These are phyloP conservation scores for Parsonsia alboflavescens DNA, from an alignment of 257 asterid genomes.

Conservation along the genomic window DNA sequence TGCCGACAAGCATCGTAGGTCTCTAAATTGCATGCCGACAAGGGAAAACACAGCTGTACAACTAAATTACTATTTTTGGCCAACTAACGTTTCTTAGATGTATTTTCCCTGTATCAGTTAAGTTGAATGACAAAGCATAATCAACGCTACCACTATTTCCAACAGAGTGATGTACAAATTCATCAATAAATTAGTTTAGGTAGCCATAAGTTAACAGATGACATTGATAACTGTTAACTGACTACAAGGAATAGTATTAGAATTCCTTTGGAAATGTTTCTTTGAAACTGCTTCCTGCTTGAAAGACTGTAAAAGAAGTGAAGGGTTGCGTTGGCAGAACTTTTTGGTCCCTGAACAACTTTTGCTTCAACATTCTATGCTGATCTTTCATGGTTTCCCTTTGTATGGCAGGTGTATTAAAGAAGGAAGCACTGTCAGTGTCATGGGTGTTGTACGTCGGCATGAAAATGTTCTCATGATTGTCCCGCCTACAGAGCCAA, in stretches of 20 bases:
- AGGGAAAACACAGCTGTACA: not conserved
- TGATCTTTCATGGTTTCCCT: not conserved
- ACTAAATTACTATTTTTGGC: not conserved
- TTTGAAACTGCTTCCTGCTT: not conserved
- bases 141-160: not conserved
- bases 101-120: not conserved
- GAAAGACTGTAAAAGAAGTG: not conserved
- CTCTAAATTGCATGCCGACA: not conserved
- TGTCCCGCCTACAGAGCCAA: constrained; percentile 49
- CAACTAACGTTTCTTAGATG: not conserved
- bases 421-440: constrained; percentile 60
- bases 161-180: not conserved
- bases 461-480: constrained; percentile 57
- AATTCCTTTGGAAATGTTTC: not conserved
- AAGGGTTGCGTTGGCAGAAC: not conserved
- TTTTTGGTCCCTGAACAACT: not conserved
- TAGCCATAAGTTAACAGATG: not conserved
- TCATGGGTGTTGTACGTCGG: constrained; percentile 50
- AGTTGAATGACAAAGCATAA: not conserved
- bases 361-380: not conserved
- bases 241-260: not conserved
- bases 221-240: not conserved
- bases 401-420: constrained; percentile 41
- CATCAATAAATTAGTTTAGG: not conserved
- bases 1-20: not conserved